These are phyloP conservation scores for Grifola frondosa DNA, from an alignment of 1,284 basidiomycete genomes.

Conservation along the genomic window DNA sequence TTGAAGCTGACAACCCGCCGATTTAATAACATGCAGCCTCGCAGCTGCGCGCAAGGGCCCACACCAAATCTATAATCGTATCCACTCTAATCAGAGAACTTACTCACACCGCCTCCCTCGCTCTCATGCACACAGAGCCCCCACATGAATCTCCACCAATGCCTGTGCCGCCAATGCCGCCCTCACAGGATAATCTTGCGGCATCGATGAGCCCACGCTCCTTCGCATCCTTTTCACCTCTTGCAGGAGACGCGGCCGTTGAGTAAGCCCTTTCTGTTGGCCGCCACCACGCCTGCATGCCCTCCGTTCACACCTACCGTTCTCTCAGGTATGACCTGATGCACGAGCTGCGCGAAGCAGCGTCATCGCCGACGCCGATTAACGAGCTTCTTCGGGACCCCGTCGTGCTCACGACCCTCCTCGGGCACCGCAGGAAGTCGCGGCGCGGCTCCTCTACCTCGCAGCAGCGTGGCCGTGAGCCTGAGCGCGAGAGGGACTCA, in stretches of 20 bases:
- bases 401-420: conserved; percentile 26
- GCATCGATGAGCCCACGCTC: too few relatives aligned
- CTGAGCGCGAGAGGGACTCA: conserved; percentile 6
- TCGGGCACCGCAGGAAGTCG: conserved; percentile 28
- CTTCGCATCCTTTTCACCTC: conserved; percentile 19
- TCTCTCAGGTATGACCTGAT: conserved; percentile 21
- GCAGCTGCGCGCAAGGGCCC: too few relatives aligned
- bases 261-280: conserved; percentile 11
- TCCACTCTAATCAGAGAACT: too few relatives aligned
- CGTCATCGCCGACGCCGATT: conserved; percentile 32
- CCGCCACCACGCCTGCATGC: background rate
- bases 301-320: conserved; percentile 3
- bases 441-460: conserved; percentile 27
- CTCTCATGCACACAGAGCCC: too few relatives aligned
- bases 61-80: too few relatives aligned
- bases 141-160: too few relatives aligned
- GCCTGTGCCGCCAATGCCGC: too few relatives aligned
- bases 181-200: too few relatives aligned
- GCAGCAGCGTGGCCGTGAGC: conserved; percentile 17
- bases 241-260: conserved; percentile 15
- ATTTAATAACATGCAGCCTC: too few relatives aligned
- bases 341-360: conserved; percentile 31
- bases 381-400: conserved; percentile 35
- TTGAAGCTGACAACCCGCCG: too few relatives aligned
- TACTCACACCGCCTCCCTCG: too few relatives aligned